Percentiles rank a stretch among this genome's conserved stretches.
Conservation (phyloP, 768 basidiomycete genomes). For the Guyanaporus albipodus region DNA sequence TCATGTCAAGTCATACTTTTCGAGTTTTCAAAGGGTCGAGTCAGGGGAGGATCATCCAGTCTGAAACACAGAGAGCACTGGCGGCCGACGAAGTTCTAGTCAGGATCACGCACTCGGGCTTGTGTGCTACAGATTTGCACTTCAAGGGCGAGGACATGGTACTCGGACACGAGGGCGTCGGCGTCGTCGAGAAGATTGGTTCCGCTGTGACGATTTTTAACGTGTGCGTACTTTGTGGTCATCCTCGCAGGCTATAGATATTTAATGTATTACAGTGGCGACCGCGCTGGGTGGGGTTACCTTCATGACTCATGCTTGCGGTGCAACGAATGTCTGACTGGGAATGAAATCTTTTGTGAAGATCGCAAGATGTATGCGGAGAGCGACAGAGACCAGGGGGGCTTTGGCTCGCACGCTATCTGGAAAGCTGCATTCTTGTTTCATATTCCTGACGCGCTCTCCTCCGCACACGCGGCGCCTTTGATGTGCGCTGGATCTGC, state of each 20-base stretch:
- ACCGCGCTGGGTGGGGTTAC: slow-evolving; percentile 37
- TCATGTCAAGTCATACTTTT: slow-evolving; percentile 12
- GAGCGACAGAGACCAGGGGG: slow-evolving; percentile 20
- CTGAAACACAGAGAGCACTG: slow-evolving; percentile 15
- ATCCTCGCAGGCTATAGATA: background rate
- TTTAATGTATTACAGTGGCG: slow-evolving; percentile 24
- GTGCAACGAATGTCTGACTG: slow-evolving; percentile 26
- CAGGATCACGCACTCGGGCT: slow-evolving; percentile 31
- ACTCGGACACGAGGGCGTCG: slow-evolving; percentile 40
- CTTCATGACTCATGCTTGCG: slow-evolving; percentile 30
- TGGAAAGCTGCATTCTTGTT: slow-evolving; percentile 29
- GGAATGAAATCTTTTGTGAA: slow-evolving; percentile 18
- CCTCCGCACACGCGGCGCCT: slow-evolving; percentile 22
- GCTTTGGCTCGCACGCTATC: slow-evolving; percentile 28
- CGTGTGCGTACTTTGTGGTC: slow-evolving; percentile 20
- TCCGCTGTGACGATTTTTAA: slow-evolving; percentile 31
- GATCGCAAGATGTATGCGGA: slow-evolving; percentile 7
- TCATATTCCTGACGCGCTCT: slow-evolving; percentile 23
- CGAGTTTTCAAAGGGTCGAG: slow-evolving; percentile 26
- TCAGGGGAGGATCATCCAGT: slow-evolving; percentile 22
- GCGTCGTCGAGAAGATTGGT: slow-evolving; percentile 33
- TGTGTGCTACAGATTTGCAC: slow-evolving; percentile 40
- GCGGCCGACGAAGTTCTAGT: slow-evolving; percentile 30
- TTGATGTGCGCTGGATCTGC: slow-evolving; percentile 29
- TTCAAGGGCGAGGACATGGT: slow-evolving; percentile 31